A percentile compares a stretch with the other conserved stretches of the same genome.
phyloP scores from a whole-genome alignment of 495 filamentous ascomycete species.

The Xylaria grammica region DNA sequence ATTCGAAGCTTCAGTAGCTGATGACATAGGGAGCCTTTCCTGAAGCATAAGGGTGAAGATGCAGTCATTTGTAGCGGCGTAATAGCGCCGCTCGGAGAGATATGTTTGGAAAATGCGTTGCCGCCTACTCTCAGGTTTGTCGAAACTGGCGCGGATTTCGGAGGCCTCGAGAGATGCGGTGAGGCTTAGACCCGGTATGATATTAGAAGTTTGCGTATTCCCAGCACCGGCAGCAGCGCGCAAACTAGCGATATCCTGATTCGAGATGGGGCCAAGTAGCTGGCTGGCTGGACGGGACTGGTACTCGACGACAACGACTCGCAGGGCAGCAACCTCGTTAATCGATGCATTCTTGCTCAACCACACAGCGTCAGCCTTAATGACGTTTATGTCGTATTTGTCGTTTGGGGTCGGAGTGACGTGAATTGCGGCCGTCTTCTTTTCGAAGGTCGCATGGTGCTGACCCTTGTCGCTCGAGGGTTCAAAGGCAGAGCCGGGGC shows the following conservation, averaged over 20 bases:
- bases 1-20: slow-evolving; percentile 34
- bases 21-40: slow-evolving; percentile 32
- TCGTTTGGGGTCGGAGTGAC: slow-evolving; percentile 71
- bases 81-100: slow-evolving; percentile 68
- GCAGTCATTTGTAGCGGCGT: slow-evolving; percentile 56
- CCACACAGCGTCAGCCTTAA: slow-evolving; percentile 88
- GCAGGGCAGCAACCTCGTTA: slow-evolving; percentile 81
- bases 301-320: slow-evolving; percentile 82
- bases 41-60: slow-evolving; percentile 51
- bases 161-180: slow-evolving; percentile 50
- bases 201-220: slow-evolving; percentile 55
- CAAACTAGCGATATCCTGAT: slow-evolving; percentile 70
- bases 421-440: slow-evolving; percentile 89
- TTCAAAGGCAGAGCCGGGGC: slow-evolving; percentile 67
- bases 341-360: slow-evolving; percentile 76
- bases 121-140: slow-evolving; percentile 60
- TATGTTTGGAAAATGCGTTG: slow-evolving; percentile 69
- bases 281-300: slow-evolving; percentile 71
- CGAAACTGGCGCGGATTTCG: slow-evolving; percentile 59
- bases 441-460: slow-evolving; percentile 68
- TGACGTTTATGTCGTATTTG: slow-evolving; percentile 74
- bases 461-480: slow-evolving; percentile 49
- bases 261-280: slow-evolving; percentile 67
- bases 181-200: slow-evolving; percentile 51
- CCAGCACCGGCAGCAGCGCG: slow-evolving; percentile 67